Base-by-base conservation (phyloP, 75 land plant species). In the Isoetes taiwanensis region DNA sequence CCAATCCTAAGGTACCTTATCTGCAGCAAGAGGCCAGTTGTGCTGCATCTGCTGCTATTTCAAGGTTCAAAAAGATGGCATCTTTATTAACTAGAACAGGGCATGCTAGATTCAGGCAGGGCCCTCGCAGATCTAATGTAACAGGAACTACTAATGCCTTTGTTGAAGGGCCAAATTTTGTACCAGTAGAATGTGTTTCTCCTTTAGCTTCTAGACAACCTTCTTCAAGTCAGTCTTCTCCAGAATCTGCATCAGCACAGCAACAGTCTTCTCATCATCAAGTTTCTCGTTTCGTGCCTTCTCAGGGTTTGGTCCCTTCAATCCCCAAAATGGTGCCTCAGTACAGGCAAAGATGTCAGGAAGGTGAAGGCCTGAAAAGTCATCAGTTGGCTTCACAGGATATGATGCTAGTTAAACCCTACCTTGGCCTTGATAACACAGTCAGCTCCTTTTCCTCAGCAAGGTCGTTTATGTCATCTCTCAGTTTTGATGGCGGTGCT, bases 41-140 rank as follows among this genome's bases (percentile, higher is more conserved):
- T n/a, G 76, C 68, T 33, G 80, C 86, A 0, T 81, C 75, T 59
- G 73, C 41, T 26, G 80, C 91, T 23, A 79, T 85, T 29, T 53
- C 67, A 58, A 85, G 78, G 76, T 85, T 85, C 64, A 73, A 66
- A 77, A 76, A 71, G 63, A 77, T 90, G 16, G 85, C 82, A 35
- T 82, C 86, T n/a, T 59, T 89, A 35, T 76, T 89, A 8, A 67
- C 73, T 41, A 75, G 84, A 20, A 71, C 76, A 20, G 96, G 96
- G 21, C 96, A 85, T 59, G 96, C 96, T 12, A 68, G 96, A 32
- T 90, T 90, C 76, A 57, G 93, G 3, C 58, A 86, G 10, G 78
- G 72, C 4, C 80, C 91, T 30, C 19, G 59, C n/a, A 20, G 30
- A 32, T 12, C 69, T 35, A 12, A 67, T 40, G 2, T 53, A 1